phyloP scores from a whole-genome alignment of 2,329 filamentous ascomycete species.

The Aspergillus unguis region DNA sequence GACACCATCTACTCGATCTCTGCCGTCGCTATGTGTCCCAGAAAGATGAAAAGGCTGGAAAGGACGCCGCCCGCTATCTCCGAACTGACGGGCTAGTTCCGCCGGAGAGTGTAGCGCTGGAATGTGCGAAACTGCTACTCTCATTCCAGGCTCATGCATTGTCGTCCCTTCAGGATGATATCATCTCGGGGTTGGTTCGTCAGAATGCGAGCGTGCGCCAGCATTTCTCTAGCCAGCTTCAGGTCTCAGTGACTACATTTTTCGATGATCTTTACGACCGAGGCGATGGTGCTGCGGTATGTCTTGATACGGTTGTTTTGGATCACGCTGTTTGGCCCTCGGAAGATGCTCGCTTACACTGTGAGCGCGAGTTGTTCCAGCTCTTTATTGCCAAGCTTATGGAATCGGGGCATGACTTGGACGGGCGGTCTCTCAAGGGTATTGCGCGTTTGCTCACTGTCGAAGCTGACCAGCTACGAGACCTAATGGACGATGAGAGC shows the following conservation, averaged over 20 bases:
- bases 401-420: slow-evolving; percentile 77
- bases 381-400: slow-evolving; percentile 84
- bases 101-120: slow-evolving; percentile 41
- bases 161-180: slow-evolving; percentile 44
- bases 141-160: slow-evolving; percentile 34
- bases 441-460: slow-evolving; percentile 58
- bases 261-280: slow-evolving; percentile 50
- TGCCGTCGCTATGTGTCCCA: slow-evolving; percentile 43
- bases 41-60: slow-evolving; percentile 43
- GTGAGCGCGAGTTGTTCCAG: slow-evolving; percentile 49
- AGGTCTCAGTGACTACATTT: slow-evolving; percentile 45
- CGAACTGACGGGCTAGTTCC: slow-evolving; percentile 43
- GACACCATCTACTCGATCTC: slow-evolving; percentile 44
- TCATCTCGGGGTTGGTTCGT: slow-evolving; percentile 46
- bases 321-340: slow-evolving; percentile 46
- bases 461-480: slow-evolving; percentile 49
- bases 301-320: slow-evolving; percentile 46
- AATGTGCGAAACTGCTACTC: slow-evolving; percentile 44
- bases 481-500: slow-evolving; percentile 61
- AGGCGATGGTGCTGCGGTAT: slow-evolving; percentile 47
- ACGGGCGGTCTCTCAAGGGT: slow-evolving; percentile 59
- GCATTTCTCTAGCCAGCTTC: slow-evolving; percentile 43
- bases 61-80: slow-evolving; percentile 44
- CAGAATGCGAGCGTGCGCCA: slow-evolving; percentile 43
- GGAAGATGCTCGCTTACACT: slow-evolving; percentile 42